A percentile compares a stretch with the other conserved stretches of the same genome.
Conservation (phyloP, 2,329 filamentous ascomycete genomes). For the Talaromyces sp. region DNA sequence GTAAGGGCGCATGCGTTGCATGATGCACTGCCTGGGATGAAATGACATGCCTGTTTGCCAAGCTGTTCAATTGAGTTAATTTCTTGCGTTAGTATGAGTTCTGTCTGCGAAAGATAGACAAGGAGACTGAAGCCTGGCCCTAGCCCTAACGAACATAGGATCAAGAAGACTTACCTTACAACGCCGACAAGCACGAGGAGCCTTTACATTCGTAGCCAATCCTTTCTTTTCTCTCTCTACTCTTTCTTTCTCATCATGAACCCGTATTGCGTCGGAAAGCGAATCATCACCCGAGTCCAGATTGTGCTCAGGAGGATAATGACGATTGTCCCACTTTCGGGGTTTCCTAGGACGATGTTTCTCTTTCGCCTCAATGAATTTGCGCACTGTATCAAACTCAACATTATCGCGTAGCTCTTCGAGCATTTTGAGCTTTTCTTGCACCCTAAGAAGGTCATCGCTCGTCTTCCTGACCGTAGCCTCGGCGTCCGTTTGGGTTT, state of each 20-base stretch:
- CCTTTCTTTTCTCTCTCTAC: not conserved
- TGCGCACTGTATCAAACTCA: not conserved
- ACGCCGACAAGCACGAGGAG: conserved; percentile 9
- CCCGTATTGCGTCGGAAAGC: not conserved
- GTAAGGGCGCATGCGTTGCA: not conserved
- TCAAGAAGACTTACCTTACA: conserved; percentile 13
- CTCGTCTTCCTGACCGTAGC: not conserved
- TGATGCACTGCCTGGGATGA: not conserved
- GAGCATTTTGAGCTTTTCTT: not conserved
- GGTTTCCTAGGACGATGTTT: not conserved
- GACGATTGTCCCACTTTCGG: not conserved
- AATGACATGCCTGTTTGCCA: not conserved
- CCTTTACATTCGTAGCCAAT: not conserved
- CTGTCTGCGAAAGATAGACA: not conserved
- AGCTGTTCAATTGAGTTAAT: not conserved
- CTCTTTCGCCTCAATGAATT: not conserved
- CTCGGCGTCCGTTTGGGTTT: not conserved
- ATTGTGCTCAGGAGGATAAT: not conserved
- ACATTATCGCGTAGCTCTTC: not conserved
- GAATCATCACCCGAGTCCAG: conserved; percentile 10
- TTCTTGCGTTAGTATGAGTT: not conserved
- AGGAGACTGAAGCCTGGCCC: not conserved
- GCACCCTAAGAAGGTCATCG: not conserved
- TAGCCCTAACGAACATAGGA: not conserved
- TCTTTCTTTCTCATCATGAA: not conserved